Evolutionary conservation across 106 monocot genomes (phyloP).

Genomic region (Allium sativum): DNA sequence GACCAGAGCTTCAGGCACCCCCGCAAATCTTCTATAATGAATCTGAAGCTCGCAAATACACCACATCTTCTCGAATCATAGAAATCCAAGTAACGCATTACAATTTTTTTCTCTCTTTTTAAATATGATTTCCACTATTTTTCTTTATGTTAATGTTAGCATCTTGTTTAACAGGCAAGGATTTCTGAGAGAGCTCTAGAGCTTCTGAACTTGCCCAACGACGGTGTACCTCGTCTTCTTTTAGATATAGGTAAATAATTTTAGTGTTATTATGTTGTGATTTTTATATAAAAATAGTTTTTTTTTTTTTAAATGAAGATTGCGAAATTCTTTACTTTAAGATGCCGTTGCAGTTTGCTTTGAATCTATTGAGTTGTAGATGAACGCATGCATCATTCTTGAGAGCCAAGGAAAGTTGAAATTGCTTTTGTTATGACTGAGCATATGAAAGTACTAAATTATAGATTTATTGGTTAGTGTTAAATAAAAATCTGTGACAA

Average conservation of each 20-base stretch:
- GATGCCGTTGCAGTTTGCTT: background rate
- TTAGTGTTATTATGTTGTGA: background rate
- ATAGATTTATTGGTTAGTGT: too few species aligned
- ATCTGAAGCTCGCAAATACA: conserved; percentile 78
- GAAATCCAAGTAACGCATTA: conserved; percentile 56
- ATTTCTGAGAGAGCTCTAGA: conserved; percentile 88
- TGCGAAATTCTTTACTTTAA: background rate
- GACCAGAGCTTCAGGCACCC: conserved; percentile 86
- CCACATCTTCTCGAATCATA: conserved; percentile 83
- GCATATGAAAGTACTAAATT: too few species aligned
- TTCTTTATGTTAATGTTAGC: background rate
- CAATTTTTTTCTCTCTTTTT: background rate
- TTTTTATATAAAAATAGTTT: background rate
- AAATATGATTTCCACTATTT: background rate
- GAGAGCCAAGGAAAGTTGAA: too few species aligned
- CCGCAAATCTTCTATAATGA: conserved; percentile 95
- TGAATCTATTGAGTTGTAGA: too few species aligned
- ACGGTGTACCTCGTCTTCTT: conserved; percentile 65
- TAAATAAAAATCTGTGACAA: too few species aligned
- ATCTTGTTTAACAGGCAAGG: conserved; percentile 28
- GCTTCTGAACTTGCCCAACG: conserved; percentile 70
- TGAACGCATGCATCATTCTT: too few species aligned
- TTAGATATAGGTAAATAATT: conserved; percentile 63
- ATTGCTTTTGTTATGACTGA: too few species aligned
- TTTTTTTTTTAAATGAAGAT: background rate